phyloP scores from a whole-genome alignment of 129 eudicot genomes.

The Calendula officinalis region DNA sequence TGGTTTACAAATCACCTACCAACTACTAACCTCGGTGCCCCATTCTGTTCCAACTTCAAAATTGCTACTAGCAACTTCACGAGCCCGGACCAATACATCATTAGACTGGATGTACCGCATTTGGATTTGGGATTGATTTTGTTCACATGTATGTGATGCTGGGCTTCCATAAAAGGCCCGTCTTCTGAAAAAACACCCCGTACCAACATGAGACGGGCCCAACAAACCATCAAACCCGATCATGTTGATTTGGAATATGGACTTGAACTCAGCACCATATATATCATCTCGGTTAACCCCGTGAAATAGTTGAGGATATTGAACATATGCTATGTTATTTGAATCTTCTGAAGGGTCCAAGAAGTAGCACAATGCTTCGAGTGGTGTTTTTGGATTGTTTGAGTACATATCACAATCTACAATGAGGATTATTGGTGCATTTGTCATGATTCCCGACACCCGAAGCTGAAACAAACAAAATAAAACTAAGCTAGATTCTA shows the following conservation, averaged over 20 bases:
- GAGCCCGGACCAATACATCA: constrained; percentile 35
- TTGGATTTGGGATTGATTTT: neutral
- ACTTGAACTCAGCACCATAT: constrained; percentile 49
- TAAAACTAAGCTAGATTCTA: neutral
- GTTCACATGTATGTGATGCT: constrained; percentile 27
- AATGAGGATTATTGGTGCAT: constrained; percentile 57
- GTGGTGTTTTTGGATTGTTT: constrained; percentile 56
- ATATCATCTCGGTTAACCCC: constrained; percentile 56
- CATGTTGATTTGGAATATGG: constrained; percentile 37
- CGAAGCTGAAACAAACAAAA: constrained; percentile 46
- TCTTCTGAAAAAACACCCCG: constrained; percentile 61
- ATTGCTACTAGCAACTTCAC: constrained; percentile 40
- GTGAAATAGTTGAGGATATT: constrained; percentile 62
- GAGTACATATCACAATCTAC: constrained; percentile 76
- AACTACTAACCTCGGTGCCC: constrained; percentile 51
- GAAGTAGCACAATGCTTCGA: constrained; percentile 50
- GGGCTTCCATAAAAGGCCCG: constrained; percentile 59
- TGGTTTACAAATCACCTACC: too few species aligned
- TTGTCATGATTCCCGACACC: constrained; percentile 60
- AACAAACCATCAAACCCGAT: constrained; percentile 54
- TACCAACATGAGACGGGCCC: constrained; percentile 59
- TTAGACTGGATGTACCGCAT: constrained; percentile 26
- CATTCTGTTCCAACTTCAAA: constrained; percentile 45
- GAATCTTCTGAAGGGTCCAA: constrained; percentile 33
- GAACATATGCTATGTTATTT: constrained; percentile 49